Percentiles rank a stretch among this genome's conserved stretches.
Conservation (phyloP, 306 rosid genomes). For the Medicago ruthenica region DNA sequence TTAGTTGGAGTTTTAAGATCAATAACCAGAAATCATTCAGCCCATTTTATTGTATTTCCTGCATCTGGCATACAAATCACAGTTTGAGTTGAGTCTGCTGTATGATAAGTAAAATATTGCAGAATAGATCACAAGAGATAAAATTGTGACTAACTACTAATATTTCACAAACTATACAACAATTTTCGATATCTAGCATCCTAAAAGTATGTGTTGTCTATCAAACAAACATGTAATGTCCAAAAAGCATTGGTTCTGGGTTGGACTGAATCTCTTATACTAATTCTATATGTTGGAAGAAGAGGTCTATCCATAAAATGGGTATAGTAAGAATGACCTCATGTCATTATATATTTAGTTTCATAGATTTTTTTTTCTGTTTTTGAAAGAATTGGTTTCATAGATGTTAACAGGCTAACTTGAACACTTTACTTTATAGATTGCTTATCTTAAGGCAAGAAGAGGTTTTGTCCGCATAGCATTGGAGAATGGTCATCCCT, state of each 20-base stretch:
- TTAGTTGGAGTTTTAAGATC: slow-evolving; percentile 35
- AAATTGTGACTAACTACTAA: slow-evolving; percentile 19
- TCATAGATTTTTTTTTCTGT: too few species aligned
- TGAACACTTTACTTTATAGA: slow-evolving; percentile 51
- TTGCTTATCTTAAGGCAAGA: slow-evolving; percentile 75
- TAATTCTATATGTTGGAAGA: slow-evolving; percentile 25
- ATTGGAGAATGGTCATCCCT: slow-evolving; percentile 76
- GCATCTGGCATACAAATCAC: slow-evolving; percentile 19
- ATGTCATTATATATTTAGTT: slow-evolving; percentile 25
- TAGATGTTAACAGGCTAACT: background rate
- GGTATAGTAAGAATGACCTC: slow-evolving; percentile 28
- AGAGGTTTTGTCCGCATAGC: slow-evolving; percentile 91
- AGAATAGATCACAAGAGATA: slow-evolving; percentile 21
- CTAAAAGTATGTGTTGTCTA: slow-evolving; percentile 8
- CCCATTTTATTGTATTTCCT: slow-evolving; percentile 2
- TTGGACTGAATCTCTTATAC: slow-evolving; percentile 21
- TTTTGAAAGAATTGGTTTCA: too few species aligned
- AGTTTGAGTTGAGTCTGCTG: slow-evolving; percentile 1
- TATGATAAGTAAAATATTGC: slow-evolving; percentile 21
- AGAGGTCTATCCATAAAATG: slow-evolving; percentile 35
- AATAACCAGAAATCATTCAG: slow-evolving; percentile 17
- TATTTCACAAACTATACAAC: slow-evolving; percentile 11
- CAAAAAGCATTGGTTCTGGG: slow-evolving; percentile 20
- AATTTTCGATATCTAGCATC: slow-evolving; percentile 12
- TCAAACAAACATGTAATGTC: too few species aligned